Evolutionary conservation across 805 yeast species (phyloP).

Genomic region (Henningerozyma blattae): DNA sequence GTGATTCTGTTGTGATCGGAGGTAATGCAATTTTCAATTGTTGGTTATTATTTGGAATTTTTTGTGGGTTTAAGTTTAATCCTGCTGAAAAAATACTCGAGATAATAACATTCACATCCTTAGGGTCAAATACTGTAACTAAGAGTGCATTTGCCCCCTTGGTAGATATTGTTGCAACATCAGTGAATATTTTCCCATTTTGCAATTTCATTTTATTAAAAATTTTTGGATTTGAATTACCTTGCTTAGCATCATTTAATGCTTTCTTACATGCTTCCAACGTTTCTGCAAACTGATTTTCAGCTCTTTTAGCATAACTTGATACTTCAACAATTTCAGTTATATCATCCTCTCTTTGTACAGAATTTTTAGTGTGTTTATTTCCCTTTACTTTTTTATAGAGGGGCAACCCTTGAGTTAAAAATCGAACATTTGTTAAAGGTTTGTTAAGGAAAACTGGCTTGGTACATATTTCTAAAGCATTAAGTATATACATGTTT

Average conservation of each 20-base stretch:
- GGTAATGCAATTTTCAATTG: slow-evolving; percentile 65
- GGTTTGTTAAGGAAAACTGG: no score
- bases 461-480: no score
- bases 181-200: slow-evolving; percentile 37
- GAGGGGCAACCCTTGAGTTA: no score
- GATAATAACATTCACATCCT: slow-evolving; percentile 52
- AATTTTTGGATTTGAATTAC: slow-evolving; percentile 53
- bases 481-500: no score
- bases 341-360: no score
- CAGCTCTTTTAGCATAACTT: slow-evolving; percentile 5
- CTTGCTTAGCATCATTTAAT: slow-evolving; percentile 53
- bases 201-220: slow-evolving; percentile 50
- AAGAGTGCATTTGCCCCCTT: slow-evolving; percentile 55
- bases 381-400: no score
- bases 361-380: no score
- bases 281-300: slow-evolving; percentile 31
- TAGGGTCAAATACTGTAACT: slow-evolving; percentile 84
- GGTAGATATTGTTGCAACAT: slow-evolving; percentile 58
- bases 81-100: slow-evolving; percentile 59
- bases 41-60: slow-evolving; percentile 61
- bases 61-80: slow-evolving; percentile 70
- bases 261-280: slow-evolving; percentile 42
- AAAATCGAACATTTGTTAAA: no score
- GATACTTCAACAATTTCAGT: not conserved
- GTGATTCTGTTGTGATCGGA: slow-evolving; percentile 58